These are phyloP conservation scores for Capronia coronata DNA, from an alignment of 2,329 filamentous ascomycete genomes.

Conservation along the genomic window DNA sequence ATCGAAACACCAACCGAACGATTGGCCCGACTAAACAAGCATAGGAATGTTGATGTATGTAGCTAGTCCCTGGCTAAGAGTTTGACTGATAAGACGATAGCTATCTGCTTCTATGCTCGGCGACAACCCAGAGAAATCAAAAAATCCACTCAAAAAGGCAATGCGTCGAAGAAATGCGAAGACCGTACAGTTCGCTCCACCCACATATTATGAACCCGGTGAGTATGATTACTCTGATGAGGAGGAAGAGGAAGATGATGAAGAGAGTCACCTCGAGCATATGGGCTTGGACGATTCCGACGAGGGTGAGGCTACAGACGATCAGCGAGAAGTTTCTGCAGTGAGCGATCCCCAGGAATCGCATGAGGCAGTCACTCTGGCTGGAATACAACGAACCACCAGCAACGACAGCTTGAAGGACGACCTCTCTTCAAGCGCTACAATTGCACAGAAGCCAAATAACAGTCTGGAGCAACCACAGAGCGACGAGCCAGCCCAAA, in stretches of 20 bases:
- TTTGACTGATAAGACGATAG: slow-evolving; percentile 36
- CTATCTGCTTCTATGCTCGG: slow-evolving; percentile 65
- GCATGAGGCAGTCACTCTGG: slow-evolving; percentile 33
- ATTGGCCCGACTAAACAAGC: slow-evolving; percentile 89
- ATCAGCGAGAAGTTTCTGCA: slow-evolving; percentile 32
- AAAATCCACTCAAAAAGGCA: slow-evolving; percentile 74
- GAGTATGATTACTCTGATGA: slow-evolving; percentile 79
- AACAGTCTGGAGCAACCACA: slow-evolving; percentile 41
- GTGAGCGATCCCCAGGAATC: slow-evolving; percentile 41
- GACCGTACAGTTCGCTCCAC: slow-evolving; percentile 76
- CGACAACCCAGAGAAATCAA: slow-evolving; percentile 70
- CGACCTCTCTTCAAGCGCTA: slow-evolving; percentile 29
- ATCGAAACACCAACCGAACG: slow-evolving; percentile 97
- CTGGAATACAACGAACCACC: slow-evolving; percentile 22
- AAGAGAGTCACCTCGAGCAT: slow-evolving; percentile 36
- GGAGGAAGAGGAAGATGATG: slow-evolving; percentile 60
- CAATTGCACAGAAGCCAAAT: slow-evolving; percentile 21
- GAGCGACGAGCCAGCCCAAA: slow-evolving; percentile 46
- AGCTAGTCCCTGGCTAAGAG: slow-evolving; percentile 5
- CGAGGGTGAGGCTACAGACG: slow-evolving; percentile 41
- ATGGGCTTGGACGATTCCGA: slow-evolving; percentile 35
- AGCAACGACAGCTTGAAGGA: slow-evolving; percentile 25
- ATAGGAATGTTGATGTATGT: slow-evolving; percentile 91
- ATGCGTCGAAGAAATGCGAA: slow-evolving; percentile 78
- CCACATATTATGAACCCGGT: slow-evolving; percentile 81